A percentile compares a stretch with the other conserved stretches of the same genome.
Evolutionary conservation across 2,329 filamentous ascomycete species (phyloP).

Genomic region (Mollisiaceae sp.): DNA sequence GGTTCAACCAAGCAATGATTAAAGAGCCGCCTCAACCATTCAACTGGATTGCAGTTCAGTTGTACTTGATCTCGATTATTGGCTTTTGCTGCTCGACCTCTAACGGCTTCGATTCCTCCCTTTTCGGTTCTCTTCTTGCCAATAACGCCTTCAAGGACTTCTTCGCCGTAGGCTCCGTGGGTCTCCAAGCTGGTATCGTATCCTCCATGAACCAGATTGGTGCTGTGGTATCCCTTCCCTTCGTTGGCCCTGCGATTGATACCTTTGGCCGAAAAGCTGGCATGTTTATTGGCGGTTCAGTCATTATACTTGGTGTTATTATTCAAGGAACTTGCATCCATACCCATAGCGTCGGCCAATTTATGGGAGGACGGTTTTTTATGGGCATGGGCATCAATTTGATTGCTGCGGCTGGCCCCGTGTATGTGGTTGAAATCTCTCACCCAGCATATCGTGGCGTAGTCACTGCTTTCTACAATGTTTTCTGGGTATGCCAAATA

Average conservation of each 20-base stretch:
- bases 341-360: constrained; percentile 45
- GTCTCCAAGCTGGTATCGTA: constrained; percentile 54
- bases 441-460: constrained; percentile 52
- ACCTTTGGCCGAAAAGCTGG: constrained; percentile 52
- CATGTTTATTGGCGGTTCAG: constrained; percentile 50
- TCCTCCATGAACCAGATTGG: constrained; percentile 57
- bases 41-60: constrained; percentile 45
- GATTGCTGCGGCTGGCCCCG: constrained; percentile 51
- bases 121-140: constrained; percentile 53
- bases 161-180: constrained; percentile 48
- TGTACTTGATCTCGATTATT: constrained; percentile 51
- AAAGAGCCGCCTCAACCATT: constrained; percentile 54
- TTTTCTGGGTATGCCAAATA: constrained; percentile 28
- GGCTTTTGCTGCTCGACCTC: constrained; percentile 55
- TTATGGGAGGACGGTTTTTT: constrained; percentile 61
- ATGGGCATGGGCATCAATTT: constrained; percentile 60
- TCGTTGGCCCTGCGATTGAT: constrained; percentile 53
- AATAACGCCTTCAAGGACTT: constrained; percentile 47
- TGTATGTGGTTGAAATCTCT: constrained; percentile 52
- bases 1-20: constrained; percentile 47
- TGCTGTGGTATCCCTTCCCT: constrained; percentile 51
- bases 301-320: constrained; percentile 51
- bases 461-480: constrained; percentile 43
- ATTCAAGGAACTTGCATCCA: constrained; percentile 46
- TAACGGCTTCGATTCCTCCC: constrained; percentile 56